Evolutionary conservation across 495 filamentous ascomycete species (phyloP), one percentile per base, ranked within the genome.

Genomic region (Cercophora sp.): DNA sequence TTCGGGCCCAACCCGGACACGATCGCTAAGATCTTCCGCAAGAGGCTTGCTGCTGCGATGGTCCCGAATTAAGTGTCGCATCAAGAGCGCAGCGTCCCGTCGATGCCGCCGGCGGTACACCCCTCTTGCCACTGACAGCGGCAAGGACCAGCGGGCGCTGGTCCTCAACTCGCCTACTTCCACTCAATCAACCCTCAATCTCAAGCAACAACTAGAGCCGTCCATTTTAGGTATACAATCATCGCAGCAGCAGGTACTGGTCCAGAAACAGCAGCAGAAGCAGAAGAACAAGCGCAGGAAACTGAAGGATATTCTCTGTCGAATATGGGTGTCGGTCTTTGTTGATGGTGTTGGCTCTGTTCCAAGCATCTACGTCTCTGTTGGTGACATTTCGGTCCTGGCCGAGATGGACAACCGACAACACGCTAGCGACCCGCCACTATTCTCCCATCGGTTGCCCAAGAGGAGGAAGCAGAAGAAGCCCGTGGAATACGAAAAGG

Each of bases 1-100:
- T 45, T 65, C 40, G 64, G 62, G 18, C 62, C 62, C 24, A 63
- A 62, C 59, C 58, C 62, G 50, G 62, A 62, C 20, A 56, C 49
- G 29, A 65, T 67, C 19, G 59, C 60, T n/a, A 60, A 61, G 60
- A 56, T 69, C 19, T 67, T 61, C 48, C 52, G 60, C n/a, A 62
- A 64, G 64, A 66, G 59, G 64, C 51, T 67, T 51, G 65, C 55
- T 36, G 54, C 52, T 44, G 40, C 48, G 40, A 22, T 53, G 48
- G 55, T 45, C 35, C 13, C 22, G 54, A 48, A 48, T 46, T 57
- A 51, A 45, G 36, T 23, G 15, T 27, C 16, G 35, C 15, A 26
- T 51, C 35, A 41, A 51, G 48, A 26, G 24, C 10, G 48, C 36
- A 11, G 40, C 40, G 16, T 43, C 40, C 26, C 37, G 48, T 8